Evolutionary conservation across 1,284 basidiomycete species (phyloP).

Genomic region (Cutaneotrichosporon daszewskae): DNA sequence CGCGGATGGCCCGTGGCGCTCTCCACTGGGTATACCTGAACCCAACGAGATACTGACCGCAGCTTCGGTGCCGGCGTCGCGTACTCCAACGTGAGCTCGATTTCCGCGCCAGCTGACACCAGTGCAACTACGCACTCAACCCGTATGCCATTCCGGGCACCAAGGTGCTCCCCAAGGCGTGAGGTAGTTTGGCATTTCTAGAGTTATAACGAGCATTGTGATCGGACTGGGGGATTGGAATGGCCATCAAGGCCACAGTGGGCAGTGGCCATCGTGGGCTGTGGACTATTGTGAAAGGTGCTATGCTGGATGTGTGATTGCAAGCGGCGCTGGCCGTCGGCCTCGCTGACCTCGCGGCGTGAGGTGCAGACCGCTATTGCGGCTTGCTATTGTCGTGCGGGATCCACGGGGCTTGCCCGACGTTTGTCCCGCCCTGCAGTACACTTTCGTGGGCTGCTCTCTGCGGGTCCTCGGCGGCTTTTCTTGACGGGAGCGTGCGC

Average conservation of each 20-base stretch:
- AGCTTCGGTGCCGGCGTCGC: constrained; percentile 61
- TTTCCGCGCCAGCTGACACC: constrained; percentile 1
- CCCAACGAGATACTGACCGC: constrained; percentile 2
- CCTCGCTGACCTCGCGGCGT: no score
- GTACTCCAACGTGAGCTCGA: constrained; percentile 55
- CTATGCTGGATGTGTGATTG: constrained; percentile 3
- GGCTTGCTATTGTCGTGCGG: constrained; percentile 2
- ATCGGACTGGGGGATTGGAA: no score
- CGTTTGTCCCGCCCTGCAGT: constrained; percentile 5
- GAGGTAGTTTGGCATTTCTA: background rate
- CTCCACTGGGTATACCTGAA: constrained; percentile 65
- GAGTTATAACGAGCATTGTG: constrained; percentile 4
- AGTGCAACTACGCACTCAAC: constrained; percentile 96
- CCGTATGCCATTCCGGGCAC: constrained; percentile 87
- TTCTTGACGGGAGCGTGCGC: constrained; percentile 25
- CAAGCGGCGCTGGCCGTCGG: background rate
- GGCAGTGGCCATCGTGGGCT: background rate
- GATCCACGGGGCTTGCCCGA: constrained; percentile 32
- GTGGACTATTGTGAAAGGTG: background rate
- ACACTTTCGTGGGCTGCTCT: constrained; percentile 7
- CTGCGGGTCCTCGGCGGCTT: constrained; percentile 3
- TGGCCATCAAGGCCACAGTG: no score
- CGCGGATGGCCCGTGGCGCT: constrained; percentile 94
- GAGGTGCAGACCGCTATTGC: background rate
- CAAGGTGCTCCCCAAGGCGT: constrained; percentile 56